Evolutionary conservation across 306 rosid species (phyloP).

Genomic region (Fragaria nilgerrensis): DNA sequence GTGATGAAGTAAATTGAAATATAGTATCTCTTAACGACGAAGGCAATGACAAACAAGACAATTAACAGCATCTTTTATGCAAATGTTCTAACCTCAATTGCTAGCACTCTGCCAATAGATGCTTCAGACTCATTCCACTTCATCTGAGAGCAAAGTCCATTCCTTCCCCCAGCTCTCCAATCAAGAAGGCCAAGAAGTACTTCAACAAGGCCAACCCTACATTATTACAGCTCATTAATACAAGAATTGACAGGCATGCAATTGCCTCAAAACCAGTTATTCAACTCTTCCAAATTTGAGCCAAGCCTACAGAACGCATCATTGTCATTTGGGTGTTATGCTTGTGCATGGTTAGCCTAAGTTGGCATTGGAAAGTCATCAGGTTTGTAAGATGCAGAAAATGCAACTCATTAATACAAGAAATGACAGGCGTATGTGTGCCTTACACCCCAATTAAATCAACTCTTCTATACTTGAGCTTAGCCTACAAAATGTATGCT

Average conservation of each 20-base stretch:
- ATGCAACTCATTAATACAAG: slow-evolving; percentile 12
- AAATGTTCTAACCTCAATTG: slow-evolving; percentile 77
- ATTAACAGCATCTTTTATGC: slow-evolving; percentile 11
- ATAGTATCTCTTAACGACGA: not conserved
- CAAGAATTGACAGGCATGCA: not conserved
- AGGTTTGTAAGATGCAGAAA: not conserved
- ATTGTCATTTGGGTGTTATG: not conserved
- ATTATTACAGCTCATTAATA: slow-evolving; percentile 31
- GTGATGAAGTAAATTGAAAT: not conserved
- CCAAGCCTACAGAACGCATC: not conserved
- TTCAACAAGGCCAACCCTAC: slow-evolving; percentile 96
- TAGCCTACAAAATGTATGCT: not conserved
- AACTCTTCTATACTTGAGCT: not conserved
- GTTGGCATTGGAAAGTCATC: not conserved
- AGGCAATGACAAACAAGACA: not conserved
- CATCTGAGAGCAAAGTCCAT: slow-evolving; percentile 93
- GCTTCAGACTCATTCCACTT: slow-evolving; percentile 99
- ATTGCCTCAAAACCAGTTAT: not conserved
- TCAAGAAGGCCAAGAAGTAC: slow-evolving; percentile 99
- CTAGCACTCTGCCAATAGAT: slow-evolving; percentile 96
- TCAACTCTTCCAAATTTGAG: not conserved
- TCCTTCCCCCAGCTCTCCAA: slow-evolving; percentile 99
- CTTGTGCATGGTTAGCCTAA: not conserved
- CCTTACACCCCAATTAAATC: not conserved
- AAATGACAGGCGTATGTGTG: not conserved